Evolutionary conservation across 768 basidiomycete species (phyloP).

Genomic region (Tricholoma sp.): DNA sequence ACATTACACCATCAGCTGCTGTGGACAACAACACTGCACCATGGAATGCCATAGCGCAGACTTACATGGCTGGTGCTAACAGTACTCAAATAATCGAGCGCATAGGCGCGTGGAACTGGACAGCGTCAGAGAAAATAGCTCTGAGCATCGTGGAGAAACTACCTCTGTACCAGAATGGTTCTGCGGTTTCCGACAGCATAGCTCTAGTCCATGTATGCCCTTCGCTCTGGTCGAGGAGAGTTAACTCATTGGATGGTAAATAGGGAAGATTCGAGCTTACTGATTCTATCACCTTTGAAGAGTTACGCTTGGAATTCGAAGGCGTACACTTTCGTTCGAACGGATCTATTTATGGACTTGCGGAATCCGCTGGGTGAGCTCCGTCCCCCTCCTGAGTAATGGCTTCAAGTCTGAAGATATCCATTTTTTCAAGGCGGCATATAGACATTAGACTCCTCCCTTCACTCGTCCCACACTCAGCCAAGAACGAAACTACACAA

Average conservation of each 20-base stretch:
- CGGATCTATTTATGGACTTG: slow-evolving; percentile 75
- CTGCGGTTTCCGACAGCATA: slow-evolving; percentile 35
- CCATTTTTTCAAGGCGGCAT: slow-evolving; percentile 33
- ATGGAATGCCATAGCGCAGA: slow-evolving; percentile 49
- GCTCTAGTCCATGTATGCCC: slow-evolving; percentile 61
- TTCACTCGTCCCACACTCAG: slow-evolving; percentile 51
- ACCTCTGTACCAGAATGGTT: slow-evolving; percentile 31
- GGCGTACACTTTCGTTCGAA: slow-evolving; percentile 71
- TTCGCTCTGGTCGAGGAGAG: not conserved
- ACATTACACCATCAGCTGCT: slow-evolving; percentile 51
- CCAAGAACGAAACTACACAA: slow-evolving; percentile 53
- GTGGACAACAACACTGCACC: slow-evolving; percentile 30
- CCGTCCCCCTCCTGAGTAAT: not conserved
- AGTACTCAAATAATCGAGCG: slow-evolving; percentile 43
- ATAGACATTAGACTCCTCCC: slow-evolving; percentile 68
- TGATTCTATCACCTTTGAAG: slow-evolving; percentile 44
- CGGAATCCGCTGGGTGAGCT: slow-evolving; percentile 55
- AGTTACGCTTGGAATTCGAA: slow-evolving; percentile 67
- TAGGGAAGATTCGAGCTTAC: slow-evolving; percentile 74
- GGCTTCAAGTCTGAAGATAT: not conserved
- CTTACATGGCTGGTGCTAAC: slow-evolving; percentile 46
- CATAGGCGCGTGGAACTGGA: slow-evolving; percentile 68
- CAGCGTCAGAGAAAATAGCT: slow-evolving; percentile 52
- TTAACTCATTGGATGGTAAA: slow-evolving; percentile 4
- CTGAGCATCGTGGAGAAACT: slow-evolving; percentile 63